These are phyloP conservation scores for Leccinum griseonigrum DNA, from an alignment of 1,284 basidiomycete species.

Conservation along the genomic window DNA sequence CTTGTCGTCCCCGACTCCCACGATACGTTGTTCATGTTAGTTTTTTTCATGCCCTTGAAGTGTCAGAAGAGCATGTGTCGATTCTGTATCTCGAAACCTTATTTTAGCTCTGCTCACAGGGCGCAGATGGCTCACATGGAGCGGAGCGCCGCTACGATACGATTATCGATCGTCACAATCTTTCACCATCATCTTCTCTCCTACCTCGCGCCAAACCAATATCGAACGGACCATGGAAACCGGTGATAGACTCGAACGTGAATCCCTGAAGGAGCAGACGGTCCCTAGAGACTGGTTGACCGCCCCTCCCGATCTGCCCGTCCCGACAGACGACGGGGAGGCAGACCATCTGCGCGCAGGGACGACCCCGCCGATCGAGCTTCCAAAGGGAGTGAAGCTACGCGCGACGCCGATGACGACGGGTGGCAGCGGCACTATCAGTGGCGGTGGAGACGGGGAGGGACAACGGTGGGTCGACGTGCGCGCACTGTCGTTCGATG, in stretches of 20 bases:
- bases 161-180: background rate
- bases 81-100: no score
- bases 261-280: background rate
- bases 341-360: background rate
- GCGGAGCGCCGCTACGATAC: background rate
- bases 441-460: background rate
- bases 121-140: no score
- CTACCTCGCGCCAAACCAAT: background rate
- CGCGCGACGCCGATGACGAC: background rate
- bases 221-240: background rate
- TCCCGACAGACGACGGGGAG: background rate
- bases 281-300: background rate
- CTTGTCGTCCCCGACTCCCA: background rate
- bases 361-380: background rate
- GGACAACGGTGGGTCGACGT: slow-evolving; percentile 12
- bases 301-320: background rate
- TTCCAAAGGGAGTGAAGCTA: background rate
- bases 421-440: background rate
- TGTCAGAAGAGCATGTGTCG: no score
- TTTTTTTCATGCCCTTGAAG: no score
- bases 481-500: slow-evolving; percentile 11
- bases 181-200: background rate
- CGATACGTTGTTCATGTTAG: no score
- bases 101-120: no score
- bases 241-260: background rate